Evolutionary conservation across 2,329 filamentous ascomycete species (phyloP).

Genomic region (Falciphora oryzae): DNA sequence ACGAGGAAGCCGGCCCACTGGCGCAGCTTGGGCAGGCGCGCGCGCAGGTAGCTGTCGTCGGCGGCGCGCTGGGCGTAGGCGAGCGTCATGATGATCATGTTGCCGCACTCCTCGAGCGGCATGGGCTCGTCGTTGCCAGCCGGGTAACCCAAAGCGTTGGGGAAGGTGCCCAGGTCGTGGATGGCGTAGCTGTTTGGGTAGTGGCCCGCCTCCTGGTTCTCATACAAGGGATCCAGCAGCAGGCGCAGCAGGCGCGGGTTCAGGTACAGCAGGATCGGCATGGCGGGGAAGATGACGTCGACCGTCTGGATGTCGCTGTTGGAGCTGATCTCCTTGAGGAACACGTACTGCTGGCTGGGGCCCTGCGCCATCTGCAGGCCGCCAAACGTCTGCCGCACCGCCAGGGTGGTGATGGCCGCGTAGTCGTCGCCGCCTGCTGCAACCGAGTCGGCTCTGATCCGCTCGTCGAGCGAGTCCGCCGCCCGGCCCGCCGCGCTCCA

Average conservation of each 20-base stretch:
- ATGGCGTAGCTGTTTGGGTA: slow-evolving; percentile 76
- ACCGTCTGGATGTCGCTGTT: slow-evolving; percentile 85
- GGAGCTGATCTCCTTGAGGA: slow-evolving; percentile 85
- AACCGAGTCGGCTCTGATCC: slow-evolving; percentile 61
- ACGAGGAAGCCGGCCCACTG: slow-evolving; percentile 72
- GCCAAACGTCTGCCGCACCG: slow-evolving; percentile 76
- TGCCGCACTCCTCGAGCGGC: slow-evolving; percentile 67
- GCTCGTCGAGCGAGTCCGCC: slow-evolving; percentile 58
- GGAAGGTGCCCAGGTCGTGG: slow-evolving; percentile 67
- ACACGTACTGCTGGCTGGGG: slow-evolving; percentile 63
- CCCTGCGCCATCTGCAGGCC: slow-evolving; percentile 69
- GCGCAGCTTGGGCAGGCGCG: slow-evolving; percentile 63
- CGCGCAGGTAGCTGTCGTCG: slow-evolving; percentile 37
- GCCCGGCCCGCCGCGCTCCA: slow-evolving; percentile 53
- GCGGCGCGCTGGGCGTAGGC: slow-evolving; percentile 52
- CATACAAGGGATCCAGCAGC: slow-evolving; percentile 69
- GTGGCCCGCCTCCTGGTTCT: slow-evolving; percentile 72
- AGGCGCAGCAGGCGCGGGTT: slow-evolving; percentile 74
- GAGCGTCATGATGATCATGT: slow-evolving; percentile 64
- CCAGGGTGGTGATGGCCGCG: slow-evolving; percentile 67
- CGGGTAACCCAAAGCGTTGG: slow-evolving; percentile 65
- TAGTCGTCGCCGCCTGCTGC: slow-evolving; percentile 68
- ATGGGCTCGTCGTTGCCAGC: slow-evolving; percentile 65
- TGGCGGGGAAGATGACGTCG: slow-evolving; percentile 78
- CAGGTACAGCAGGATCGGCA: slow-evolving; percentile 78